A percentile compares a stretch with the other conserved stretches of the same genome.
These are phyloP conservation scores for Boletus sp. DNA, from an alignment of 768 basidiomycete genomes.

Conservation along the genomic window DNA sequence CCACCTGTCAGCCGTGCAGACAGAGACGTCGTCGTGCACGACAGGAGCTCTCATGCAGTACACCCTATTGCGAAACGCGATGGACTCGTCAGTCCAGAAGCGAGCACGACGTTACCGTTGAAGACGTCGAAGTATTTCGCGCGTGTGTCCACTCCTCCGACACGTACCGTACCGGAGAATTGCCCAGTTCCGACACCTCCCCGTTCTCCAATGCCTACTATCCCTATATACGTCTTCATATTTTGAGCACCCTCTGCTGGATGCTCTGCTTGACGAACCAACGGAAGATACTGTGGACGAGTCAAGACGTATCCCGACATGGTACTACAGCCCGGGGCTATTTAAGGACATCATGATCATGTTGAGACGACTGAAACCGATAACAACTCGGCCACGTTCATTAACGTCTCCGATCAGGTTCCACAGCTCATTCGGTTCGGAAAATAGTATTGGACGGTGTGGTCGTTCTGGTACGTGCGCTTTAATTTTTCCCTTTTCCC, in stretches of 20 bases:
- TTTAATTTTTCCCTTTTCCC: too few species aligned
- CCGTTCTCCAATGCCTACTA: neutral
- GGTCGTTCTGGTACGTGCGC: neutral
- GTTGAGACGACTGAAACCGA: too few species aligned
- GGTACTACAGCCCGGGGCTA: too few species aligned
- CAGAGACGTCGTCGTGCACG: neutral
- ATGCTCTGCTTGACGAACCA: too few species aligned
- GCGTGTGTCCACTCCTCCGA: neutral
- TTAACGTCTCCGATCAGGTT: neutral
- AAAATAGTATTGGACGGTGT: neutral
- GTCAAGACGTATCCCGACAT: too few species aligned
- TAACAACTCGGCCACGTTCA: neutral
- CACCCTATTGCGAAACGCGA: neutral
- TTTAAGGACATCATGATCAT: too few species aligned
- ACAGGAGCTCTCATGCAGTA: neutral
- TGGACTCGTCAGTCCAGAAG: neutral
- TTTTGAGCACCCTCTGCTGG: neutral
- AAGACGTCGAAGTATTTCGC: slow-evolving; percentile 26
- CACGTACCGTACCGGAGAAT: neutral
- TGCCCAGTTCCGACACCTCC: neutral
- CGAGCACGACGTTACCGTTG: neutral
- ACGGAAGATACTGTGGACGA: too few species aligned
- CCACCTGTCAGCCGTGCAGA: neutral
- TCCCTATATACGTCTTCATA: too few species aligned
- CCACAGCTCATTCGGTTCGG: neutral